Percentiles rank a stretch among this genome's conserved stretches.
Evolutionary conservation across 768 basidiomycete genomes (phyloP).

Genomic region (Suillus tomentosus): DNA sequence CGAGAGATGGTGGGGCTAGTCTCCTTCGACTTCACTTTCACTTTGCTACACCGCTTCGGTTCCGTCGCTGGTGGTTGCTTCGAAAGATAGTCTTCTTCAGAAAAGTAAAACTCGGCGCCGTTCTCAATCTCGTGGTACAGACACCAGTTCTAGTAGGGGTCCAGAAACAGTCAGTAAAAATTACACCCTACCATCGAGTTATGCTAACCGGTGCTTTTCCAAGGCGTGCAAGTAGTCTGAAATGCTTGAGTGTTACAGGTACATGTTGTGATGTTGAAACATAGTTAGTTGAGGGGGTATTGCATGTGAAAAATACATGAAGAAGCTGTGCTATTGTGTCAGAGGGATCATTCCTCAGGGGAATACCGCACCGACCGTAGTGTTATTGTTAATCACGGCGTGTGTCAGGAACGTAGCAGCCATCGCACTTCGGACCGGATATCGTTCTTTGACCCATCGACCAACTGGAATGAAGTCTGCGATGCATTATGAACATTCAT

Average conservation of each 20-base stretch:
- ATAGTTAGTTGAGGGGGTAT: slow-evolving; percentile 25
- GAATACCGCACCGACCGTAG: slow-evolving; percentile 26
- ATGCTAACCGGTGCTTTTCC: slow-evolving; percentile 59
- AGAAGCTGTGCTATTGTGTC: slow-evolving; percentile 43
- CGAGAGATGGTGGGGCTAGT: slow-evolving; percentile 34
- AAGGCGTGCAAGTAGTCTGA: slow-evolving; percentile 69
- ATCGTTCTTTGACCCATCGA: slow-evolving; percentile 59
- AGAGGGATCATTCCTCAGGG: not conserved
- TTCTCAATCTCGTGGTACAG: slow-evolving; percentile 63
- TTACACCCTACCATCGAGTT: not conserved
- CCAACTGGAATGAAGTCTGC: slow-evolving; percentile 60
- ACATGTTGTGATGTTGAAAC: slow-evolving; percentile 41
- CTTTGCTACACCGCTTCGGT: slow-evolving; percentile 28
- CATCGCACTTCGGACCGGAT: slow-evolving; percentile 55
- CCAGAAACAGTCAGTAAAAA: slow-evolving; percentile 7
- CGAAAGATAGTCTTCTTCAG: slow-evolving; percentile 67
- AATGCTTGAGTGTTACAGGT: slow-evolving; percentile 76
- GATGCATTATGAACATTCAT: slow-evolving; percentile 11
- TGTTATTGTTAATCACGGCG: slow-evolving; percentile 68
- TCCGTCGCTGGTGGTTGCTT: slow-evolving; percentile 27
- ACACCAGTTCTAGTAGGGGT: slow-evolving; percentile 44
- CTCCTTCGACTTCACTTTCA: slow-evolving; percentile 37
- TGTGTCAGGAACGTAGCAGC: slow-evolving; percentile 74
- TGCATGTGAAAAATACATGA: slow-evolving; percentile 42
- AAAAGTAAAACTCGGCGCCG: slow-evolving; percentile 69